Conservation (phyloP, 129 eudicot genomes). For the Logfia minima region DNA sequence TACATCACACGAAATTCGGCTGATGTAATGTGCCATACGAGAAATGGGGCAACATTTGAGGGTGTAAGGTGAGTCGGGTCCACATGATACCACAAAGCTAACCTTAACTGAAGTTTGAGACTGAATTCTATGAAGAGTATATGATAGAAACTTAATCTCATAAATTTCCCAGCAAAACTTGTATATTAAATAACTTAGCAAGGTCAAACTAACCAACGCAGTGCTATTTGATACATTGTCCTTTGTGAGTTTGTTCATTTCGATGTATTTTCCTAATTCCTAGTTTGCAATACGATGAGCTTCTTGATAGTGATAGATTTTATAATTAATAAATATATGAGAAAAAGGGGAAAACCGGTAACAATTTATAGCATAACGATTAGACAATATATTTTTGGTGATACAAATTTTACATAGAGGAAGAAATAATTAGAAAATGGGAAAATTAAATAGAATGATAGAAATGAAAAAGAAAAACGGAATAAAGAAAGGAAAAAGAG, state of each 20-base stretch:
- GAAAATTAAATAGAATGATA: no score
- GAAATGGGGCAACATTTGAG: neutral
- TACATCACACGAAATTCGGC: neutral
- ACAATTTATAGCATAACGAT: neutral
- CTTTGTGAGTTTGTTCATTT: neutral
- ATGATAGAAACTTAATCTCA: neutral
- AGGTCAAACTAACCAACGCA: neutral
- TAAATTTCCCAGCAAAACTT: neutral
- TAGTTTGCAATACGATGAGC: neutral
- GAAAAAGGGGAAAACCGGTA: neutral
- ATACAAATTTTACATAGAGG: no score
- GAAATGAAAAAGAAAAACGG: no score
- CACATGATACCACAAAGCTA: neutral
- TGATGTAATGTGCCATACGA: neutral
- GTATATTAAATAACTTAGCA: neutral
- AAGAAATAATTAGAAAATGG: no score
- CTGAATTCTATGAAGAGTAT: neutral
- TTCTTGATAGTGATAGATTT: neutral
- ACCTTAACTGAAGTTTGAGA: neutral
- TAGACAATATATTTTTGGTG: no score
- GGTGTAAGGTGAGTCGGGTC: neutral
- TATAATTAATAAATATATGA: neutral
- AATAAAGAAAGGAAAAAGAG: no score
- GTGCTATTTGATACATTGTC: neutral
- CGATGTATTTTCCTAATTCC: neutral